Evolutionary conservation across 768 basidiomycete genomes (phyloP).

Genomic region (Boletus rex-veris): DNA sequence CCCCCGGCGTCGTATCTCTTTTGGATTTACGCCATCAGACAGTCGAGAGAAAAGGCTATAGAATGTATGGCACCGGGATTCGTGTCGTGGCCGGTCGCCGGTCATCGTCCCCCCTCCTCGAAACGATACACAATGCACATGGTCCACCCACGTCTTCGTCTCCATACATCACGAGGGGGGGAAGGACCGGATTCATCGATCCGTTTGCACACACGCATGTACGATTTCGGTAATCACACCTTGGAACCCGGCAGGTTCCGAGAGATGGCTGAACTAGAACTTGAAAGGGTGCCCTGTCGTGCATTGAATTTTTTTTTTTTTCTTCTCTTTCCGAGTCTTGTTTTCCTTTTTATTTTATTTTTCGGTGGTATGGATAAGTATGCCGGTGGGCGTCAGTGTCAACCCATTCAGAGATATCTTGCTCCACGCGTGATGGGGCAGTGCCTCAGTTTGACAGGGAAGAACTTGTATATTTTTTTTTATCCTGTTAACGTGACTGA

Average conservation of each 20-base stretch:
- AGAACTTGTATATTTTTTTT: background rate
- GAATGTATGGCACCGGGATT: background rate
- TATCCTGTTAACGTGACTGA: slow-evolving; percentile 17
- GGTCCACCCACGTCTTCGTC: background rate
- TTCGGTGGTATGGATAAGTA: no score
- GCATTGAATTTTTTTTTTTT: no score
- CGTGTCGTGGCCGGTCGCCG: background rate
- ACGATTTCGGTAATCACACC: no score
- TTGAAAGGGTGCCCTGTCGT: no score
- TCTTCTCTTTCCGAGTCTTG: no score
- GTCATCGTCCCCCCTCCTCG: background rate
- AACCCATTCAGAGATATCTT: background rate
- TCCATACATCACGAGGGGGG: background rate
- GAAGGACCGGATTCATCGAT: no score
- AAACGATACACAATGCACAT: background rate
- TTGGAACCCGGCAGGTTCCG: background rate
- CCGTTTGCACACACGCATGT: no score
- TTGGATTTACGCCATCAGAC: slow-evolving; percentile 1
- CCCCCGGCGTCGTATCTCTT: background rate
- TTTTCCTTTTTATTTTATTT: no score
- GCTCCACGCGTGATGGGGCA: background rate
- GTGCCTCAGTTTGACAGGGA: slow-evolving; percentile 3
- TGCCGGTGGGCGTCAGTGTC: background rate
- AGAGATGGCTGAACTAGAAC: background rate
- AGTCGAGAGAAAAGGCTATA: background rate